Conservation (phyloP, 257 asterid genomes). For the Solanum dulcamara region DNA sequence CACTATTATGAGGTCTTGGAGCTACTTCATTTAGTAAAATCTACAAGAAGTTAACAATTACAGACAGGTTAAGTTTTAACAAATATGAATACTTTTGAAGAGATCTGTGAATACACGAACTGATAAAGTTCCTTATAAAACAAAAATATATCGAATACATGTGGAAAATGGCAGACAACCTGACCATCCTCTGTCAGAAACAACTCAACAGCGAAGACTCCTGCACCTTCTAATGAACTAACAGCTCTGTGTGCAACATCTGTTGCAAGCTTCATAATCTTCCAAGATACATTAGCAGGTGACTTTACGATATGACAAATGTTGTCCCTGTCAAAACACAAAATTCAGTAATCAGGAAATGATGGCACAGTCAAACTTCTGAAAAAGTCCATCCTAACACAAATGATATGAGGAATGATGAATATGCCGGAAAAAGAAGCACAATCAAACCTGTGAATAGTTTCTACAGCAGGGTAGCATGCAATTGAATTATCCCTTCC, state of each 20-base stretch:
- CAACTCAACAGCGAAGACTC: conserved; percentile 86
- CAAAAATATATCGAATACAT: background rate
- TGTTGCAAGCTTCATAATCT: conserved; percentile 58
- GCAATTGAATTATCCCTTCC: conserved; percentile 58
- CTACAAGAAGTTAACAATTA: conserved; percentile 25
- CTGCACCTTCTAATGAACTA: conserved; percentile 93
- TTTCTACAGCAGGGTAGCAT: conserved; percentile 88
- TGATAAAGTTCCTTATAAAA: background rate
- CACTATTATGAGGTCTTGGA: conserved; percentile 98
- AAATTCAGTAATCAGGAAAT: background rate
- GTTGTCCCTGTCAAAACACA: conserved; percentile 50
- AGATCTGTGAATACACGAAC: background rate
- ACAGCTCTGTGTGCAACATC: conserved; percentile 79
- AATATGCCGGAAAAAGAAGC: background rate
- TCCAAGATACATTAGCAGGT: conserved; percentile 84
- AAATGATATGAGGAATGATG: background rate
- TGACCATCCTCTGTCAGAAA: conserved; percentile 85
- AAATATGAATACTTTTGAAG: background rate
- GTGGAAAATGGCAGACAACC: conserved; percentile 29
- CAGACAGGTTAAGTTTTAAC: background rate
- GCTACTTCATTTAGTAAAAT: conserved; percentile 92
- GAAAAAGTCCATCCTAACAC: background rate
- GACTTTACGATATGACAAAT: conserved; percentile 93
- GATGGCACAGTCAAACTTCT: background rate
- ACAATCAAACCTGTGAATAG: conserved; percentile 61